A percentile compares a stretch with the other conserved stretches of the same genome.
These are phyloP conservation scores for Boechera retrofracta DNA, from an alignment of 345 rosid species.

Conservation along the genomic window DNA sequence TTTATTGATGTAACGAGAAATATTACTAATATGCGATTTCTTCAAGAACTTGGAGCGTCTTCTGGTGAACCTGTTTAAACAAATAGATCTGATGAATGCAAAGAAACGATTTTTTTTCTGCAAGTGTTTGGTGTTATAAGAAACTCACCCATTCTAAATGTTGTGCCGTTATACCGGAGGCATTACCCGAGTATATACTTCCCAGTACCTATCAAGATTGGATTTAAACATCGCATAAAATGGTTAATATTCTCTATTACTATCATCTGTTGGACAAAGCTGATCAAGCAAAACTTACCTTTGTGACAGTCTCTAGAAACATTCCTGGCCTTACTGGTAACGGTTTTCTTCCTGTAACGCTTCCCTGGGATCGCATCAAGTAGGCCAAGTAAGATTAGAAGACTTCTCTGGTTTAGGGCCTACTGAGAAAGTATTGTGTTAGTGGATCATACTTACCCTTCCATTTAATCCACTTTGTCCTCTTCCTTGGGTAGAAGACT, in stretches of 20 bases:
- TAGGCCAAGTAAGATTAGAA: slow-evolving; percentile 5
- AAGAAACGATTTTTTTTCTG: background rate
- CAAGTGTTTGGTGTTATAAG: slow-evolving; percentile 5
- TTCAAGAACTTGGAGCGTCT: slow-evolving; percentile 82
- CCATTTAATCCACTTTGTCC: slow-evolving; percentile 64
- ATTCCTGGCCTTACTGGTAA: slow-evolving; percentile 95
- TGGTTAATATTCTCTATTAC: background rate
- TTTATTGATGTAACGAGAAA: slow-evolving; percentile 18
- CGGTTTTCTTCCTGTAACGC: slow-evolving; percentile 76
- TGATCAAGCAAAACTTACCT: slow-evolving; percentile 52
- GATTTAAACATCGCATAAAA: background rate
- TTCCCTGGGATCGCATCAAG: slow-evolving; percentile 57
- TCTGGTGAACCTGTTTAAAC: slow-evolving; percentile 72
- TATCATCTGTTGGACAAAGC: slow-evolving; percentile 9
- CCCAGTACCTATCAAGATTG: slow-evolving; percentile 74
- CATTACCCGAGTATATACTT: slow-evolving; percentile 80
- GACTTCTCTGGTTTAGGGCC: background rate
- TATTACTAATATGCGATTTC: slow-evolving; percentile 72
- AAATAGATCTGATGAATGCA: background rate
- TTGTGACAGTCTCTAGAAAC: slow-evolving; percentile 93
- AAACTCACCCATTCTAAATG: slow-evolving; percentile 89
- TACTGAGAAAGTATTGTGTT: background rate
- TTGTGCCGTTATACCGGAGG: slow-evolving; percentile 87
- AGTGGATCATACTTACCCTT: slow-evolving; percentile 56
- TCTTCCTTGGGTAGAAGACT: slow-evolving; percentile 41